Conservation (phyloP, 148 eudicot genomes). For the Rhododendron williamsianum region DNA sequence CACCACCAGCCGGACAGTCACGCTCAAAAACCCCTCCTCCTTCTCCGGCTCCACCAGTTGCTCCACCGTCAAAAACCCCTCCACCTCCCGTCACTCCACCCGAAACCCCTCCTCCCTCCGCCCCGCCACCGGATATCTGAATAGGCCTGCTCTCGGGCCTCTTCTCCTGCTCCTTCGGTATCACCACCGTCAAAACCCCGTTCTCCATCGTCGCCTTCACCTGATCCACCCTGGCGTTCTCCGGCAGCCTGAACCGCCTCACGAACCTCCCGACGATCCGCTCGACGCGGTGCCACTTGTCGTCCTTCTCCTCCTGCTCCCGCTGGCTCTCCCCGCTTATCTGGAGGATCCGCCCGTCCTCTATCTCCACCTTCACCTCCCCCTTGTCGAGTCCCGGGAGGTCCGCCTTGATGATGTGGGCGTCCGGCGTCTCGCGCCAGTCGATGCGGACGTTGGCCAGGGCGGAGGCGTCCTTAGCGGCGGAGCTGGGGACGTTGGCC, state of each 20-base stretch:
- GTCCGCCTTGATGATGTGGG: constrained; percentile 9
- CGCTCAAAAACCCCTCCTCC: neutral
- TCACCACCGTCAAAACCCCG: neutral
- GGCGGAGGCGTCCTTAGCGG: neutral
- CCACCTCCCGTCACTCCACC: neutral
- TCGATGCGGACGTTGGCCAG: neutral
- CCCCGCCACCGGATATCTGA: neutral
- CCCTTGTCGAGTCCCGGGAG: neutral
- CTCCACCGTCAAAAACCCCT: neutral
- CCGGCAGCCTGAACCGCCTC: constrained; percentile 5
- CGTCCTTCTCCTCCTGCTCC: constrained; percentile 10
- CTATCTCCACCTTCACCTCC: constrained; percentile 5
- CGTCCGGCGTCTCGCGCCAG: constrained; percentile 10
- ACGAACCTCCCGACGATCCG: constrained; percentile 6
- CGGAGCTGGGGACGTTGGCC: neutral
- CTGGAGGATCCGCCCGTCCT: neutral
- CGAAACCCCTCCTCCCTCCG: neutral
- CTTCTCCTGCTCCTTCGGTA: neutral
- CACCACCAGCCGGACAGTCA: neutral
- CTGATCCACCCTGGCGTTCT: neutral
- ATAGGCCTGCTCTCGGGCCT: neutral
- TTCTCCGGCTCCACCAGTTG: neutral
- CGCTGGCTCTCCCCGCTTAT: constrained; percentile 1
- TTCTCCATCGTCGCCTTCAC: neutral
- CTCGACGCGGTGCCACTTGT: constrained; percentile 13